phyloP scores from a whole-genome alignment of 805 yeast species.

The Clavispora carvajalis region DNA sequence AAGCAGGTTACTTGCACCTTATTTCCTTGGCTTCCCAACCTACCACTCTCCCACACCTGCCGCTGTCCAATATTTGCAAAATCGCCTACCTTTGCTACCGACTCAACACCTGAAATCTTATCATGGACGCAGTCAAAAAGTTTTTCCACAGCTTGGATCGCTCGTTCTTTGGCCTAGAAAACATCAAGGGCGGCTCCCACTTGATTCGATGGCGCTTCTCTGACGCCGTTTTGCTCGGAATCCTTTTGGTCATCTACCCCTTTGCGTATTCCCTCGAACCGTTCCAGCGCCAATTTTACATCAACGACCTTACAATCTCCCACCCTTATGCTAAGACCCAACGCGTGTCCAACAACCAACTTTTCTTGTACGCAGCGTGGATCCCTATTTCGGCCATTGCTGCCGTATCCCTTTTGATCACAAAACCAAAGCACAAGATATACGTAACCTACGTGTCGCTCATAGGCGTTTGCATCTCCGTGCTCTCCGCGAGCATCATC shows the following conservation, averaged over 20 bases:
- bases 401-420: constrained; percentile 30
- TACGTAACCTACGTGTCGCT: constrained; percentile 61
- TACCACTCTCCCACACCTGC: background rate
- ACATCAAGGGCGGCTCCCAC: constrained; percentile 6
- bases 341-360: constrained; percentile 53
- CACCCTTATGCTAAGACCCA: constrained; percentile 79
- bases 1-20: too few species aligned
- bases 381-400: constrained; percentile 44
- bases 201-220: constrained; percentile 14
- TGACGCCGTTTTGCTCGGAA: constrained; percentile 17
- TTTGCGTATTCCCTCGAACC: constrained; percentile 40
- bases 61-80: too few species aligned
- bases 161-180: constrained; percentile 16
- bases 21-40: too few species aligned
- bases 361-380: constrained; percentile 50
- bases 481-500: constrained; percentile 53
- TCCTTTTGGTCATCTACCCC: constrained; percentile 20
- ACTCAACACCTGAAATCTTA: too few species aligned
- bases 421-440: constrained; percentile 48
- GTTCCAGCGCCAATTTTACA: constrained; percentile 69
- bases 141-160: constrained; percentile 18
- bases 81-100: too few species aligned
- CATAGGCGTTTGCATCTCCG: constrained; percentile 59
- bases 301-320: constrained; percentile 70
- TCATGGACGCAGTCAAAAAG: constrained; percentile 2